Percentiles rank a stretch among this genome's conserved stretches.
These are phyloP conservation scores for Pyrenophora seminiperda DNA, from an alignment of 2,329 filamentous ascomycete species.

Conservation along the genomic window DNA sequence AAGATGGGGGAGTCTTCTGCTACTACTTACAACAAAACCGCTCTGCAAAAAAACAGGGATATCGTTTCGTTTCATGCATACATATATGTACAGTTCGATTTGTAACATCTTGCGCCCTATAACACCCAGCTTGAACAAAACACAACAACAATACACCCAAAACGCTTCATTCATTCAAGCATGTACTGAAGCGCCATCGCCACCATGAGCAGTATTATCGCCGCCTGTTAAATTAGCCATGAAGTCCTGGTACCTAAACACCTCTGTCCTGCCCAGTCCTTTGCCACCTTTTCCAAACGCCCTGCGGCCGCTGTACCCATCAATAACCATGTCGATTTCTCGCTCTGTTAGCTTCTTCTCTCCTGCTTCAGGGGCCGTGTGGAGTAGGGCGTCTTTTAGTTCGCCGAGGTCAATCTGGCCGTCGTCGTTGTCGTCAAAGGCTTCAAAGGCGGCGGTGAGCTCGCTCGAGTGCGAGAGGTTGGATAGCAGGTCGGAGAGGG, in stretches of 20 bases:
- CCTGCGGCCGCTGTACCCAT: conserved; percentile 80
- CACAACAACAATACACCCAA: too few relatives aligned
- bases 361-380: conserved; percentile 72
- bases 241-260: conserved; percentile 94
- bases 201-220: conserved; percentile 33
- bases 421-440: conserved; percentile 94
- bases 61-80: too few relatives aligned
- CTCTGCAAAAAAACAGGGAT: too few relatives aligned
- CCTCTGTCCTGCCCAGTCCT: conserved; percentile 69
- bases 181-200: conserved; percentile 4
- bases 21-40: too few relatives aligned
- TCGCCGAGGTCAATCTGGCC: conserved; percentile 87
- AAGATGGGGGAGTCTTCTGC: too few relatives aligned
- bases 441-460: conserved; percentile 85
- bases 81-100: too few relatives aligned
- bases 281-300: conserved; percentile 72
- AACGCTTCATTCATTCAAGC: too few relatives aligned
- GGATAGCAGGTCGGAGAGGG: conserved; percentile 74
- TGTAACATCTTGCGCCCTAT: too few relatives aligned
- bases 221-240: conserved; percentile 61
- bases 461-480: conserved; percentile 78
- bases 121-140: too few relatives aligned
- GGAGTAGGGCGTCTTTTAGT: conserved; percentile 79
- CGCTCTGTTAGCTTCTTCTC: conserved; percentile 43
- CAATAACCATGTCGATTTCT: conserved; percentile 86